Evolutionary conservation across 352 stramenopile genomes (phyloP), one percentile per base, ranked within the genome.

Genomic region (Phytophthora crassamura): DNA sequence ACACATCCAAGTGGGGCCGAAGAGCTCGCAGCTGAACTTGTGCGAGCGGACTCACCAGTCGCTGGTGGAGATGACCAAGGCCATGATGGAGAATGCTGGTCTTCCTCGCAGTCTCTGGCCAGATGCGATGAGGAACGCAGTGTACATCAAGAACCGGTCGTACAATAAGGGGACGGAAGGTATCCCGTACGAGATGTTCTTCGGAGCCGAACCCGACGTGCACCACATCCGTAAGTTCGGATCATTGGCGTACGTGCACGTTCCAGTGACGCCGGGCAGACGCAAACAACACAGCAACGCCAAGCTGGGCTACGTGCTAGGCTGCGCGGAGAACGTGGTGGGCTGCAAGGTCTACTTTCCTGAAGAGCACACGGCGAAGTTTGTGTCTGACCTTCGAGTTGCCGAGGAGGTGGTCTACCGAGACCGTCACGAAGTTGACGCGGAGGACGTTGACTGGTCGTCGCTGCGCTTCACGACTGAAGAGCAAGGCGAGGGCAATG

Each of bases 221-320:
- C 40, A 67, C n/a, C 59, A 67, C 10, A 58, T 59, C 18, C 36
- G 57, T 5, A 65, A 54, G 34, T 67, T 67, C 11, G 49, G 59
- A 28, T 30, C 40, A 6, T 42, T 67, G 28, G 49, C 32, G 7
- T 60, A 60, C 18, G 41, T 60, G 4, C 41, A 60, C n/a, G 39
- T 67, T 28, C 57, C 47, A 8, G 28, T 57, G 41, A 55, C 39
- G 3, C 42, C 49, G 9, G 34, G 34, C 0, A 18, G 48, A 5
- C 39, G 15, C 12, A 65, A 65, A 8, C n/a, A 64, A 16, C 22
- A 51, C 47, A 55, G 10, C 35, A 50, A 57, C 22, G 35, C 49
- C 35, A 64, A 59, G 33, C n/a, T 69, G 28, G 60, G 39, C 9
- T 63, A 30, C 20, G 20, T 69, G 16, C 20, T 64, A 0, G 60